Conservation (phyloP, 257 asterid species). For the Ligustrum vulgare region DNA sequence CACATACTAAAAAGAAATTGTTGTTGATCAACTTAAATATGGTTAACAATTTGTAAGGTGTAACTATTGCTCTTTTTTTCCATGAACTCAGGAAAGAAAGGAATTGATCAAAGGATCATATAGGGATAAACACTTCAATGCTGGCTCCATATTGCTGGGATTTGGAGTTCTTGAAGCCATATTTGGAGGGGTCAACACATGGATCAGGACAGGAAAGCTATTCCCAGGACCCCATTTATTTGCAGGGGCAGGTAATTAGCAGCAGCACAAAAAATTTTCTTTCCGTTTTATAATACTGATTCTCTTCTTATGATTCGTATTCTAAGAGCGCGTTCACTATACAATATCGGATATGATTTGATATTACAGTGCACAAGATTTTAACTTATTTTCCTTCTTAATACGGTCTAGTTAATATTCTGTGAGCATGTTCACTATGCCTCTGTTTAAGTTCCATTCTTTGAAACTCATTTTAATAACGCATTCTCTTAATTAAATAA, state of each 20-base stretch:
- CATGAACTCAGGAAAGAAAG: constrained; percentile 66
- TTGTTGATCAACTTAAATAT: too few species aligned
- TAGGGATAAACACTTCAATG: constrained; percentile 84
- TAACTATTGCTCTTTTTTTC: neutral
- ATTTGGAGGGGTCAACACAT: constrained; percentile 82
- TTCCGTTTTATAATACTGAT: neutral
- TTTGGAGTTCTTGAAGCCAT: constrained; percentile 75
- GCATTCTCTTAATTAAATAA: too few species aligned
- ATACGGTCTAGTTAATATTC: neutral
- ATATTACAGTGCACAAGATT: neutral
- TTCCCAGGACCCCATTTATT: constrained; percentile 98
- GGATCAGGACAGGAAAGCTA: constrained; percentile 80
- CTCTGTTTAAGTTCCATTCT: too few species aligned
- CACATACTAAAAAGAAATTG: too few species aligned
- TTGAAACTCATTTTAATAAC: too few species aligned
- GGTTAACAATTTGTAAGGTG: too few species aligned
- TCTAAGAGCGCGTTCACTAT: neutral
- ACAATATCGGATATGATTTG: neutral
- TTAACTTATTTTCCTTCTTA: neutral
- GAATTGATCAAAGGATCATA: constrained; percentile 81
- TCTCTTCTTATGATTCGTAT: neutral
- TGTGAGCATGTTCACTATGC: too few species aligned
- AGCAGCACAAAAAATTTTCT: too few species aligned
- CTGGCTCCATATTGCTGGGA: constrained; percentile 85
- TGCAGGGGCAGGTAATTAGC: constrained; percentile 76